These are phyloP conservation scores for Neurospora sp. DNA, from an alignment of 495 filamentous ascomycete species.

Conservation along the genomic window DNA sequence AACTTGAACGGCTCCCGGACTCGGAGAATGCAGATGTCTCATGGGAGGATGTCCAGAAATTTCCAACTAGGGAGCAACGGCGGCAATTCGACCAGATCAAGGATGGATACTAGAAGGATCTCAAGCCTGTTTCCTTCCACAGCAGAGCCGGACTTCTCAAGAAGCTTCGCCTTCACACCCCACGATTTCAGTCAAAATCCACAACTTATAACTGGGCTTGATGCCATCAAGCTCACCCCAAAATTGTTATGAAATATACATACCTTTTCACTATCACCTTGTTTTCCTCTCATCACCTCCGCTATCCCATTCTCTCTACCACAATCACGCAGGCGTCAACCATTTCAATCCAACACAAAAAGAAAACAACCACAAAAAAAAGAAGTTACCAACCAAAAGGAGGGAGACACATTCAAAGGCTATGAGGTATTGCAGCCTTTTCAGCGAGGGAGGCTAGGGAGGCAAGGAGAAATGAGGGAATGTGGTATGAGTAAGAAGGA, in stretches of 20 bases:
- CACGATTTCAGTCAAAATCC: not conserved
- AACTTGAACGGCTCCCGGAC: conserved; percentile 21
- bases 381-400: not conserved
- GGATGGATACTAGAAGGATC: conserved; percentile 2
- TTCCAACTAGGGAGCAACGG: not conserved
- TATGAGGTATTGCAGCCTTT: not conserved
- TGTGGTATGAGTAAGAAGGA: not conserved
- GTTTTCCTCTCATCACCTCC: not conserved
- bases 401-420: not conserved
- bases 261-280: not conserved
- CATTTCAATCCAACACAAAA: not conserved
- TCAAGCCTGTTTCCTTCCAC: not conserved
- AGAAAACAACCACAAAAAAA: not conserved
- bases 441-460: not conserved
- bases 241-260: not conserved
- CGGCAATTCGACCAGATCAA: not conserved
- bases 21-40: conserved; percentile 12
- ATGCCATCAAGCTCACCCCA: not conserved
- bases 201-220: not conserved
- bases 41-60: not conserved
- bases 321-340: not conserved
- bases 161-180: not conserved
- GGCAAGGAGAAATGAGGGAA: not conserved
- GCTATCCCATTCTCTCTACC: not conserved
- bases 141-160: not conserved